Conservation (phyloP, 768 basidiomycete genomes). For the Boletus insuetus region DNA sequence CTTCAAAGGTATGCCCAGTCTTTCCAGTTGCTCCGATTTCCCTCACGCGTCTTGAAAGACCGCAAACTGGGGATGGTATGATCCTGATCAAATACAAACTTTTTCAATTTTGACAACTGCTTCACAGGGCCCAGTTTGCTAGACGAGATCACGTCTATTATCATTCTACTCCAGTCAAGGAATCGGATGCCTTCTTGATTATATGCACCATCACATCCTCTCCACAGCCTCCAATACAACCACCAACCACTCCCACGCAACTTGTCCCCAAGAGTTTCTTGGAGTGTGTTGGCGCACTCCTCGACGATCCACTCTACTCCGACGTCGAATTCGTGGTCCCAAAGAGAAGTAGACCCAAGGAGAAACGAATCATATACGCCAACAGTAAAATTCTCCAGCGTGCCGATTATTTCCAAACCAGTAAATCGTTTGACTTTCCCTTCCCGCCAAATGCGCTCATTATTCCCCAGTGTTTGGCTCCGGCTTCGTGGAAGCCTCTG, state of each 20-base stretch:
- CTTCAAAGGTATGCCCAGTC: slow-evolving; percentile 50
- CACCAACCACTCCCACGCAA: slow-evolving; percentile 44
- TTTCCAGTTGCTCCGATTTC: background rate
- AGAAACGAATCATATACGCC: slow-evolving; percentile 57
- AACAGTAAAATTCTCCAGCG: slow-evolving; percentile 63
- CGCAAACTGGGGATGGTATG: slow-evolving; percentile 86
- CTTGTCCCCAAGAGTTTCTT: slow-evolving; percentile 65
- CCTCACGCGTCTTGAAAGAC: slow-evolving; percentile 43
- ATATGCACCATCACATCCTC: slow-evolving; percentile 76
- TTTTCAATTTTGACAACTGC: background rate
- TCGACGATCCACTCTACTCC: slow-evolving; percentile 82
- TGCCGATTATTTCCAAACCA: slow-evolving; percentile 76
- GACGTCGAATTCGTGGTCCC: slow-evolving; percentile 82
- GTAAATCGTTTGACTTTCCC: slow-evolving; percentile 35
- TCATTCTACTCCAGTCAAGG: slow-evolving; percentile 47
- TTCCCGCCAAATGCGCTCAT: background rate
- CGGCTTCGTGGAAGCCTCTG: slow-evolving; percentile 60
- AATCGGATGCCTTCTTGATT: slow-evolving; percentile 69
- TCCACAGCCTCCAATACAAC: slow-evolving; percentile 47
- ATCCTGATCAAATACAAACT: background rate
- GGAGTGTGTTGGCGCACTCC: slow-evolving; percentile 66
- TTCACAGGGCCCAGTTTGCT: slow-evolving; percentile 71
- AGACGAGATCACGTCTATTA: slow-evolving; percentile 70
- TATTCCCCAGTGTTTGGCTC: slow-evolving; percentile 64
- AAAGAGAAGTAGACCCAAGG: slow-evolving; percentile 36